Percentiles rank a stretch among this genome's conserved stretches.
phyloP scores from a whole-genome alignment of 2,329 filamentous ascomycete species.

The Fusarium sp. region DNA sequence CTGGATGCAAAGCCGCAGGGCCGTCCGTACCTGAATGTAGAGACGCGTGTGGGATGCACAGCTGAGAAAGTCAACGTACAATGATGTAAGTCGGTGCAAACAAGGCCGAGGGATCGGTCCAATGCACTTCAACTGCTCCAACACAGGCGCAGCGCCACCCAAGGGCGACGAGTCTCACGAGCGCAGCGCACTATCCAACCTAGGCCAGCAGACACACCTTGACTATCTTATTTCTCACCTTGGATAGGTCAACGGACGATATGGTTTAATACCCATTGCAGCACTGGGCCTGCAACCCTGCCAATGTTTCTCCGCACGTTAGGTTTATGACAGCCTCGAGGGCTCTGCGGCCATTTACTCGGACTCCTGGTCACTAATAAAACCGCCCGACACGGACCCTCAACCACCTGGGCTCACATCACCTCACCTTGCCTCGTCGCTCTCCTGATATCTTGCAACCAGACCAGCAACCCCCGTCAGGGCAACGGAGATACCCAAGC shows the following conservation, averaged over 20 bases:
- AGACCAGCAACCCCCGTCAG: constrained; percentile 43
- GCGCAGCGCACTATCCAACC: constrained; percentile 27
- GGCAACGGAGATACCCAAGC: constrained; percentile 46
- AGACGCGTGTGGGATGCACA: constrained; percentile 38
- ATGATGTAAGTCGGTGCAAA: constrained; percentile 50
- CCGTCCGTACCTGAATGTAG: constrained; percentile 31
- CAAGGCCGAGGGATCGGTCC: constrained; percentile 35
- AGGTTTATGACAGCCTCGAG: constrained; percentile 26
- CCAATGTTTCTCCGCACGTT: constrained; percentile 21
- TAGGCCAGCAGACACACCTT: constrained; percentile 43
- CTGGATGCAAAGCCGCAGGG: constrained; percentile 26
- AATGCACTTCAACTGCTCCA: constrained; percentile 16
- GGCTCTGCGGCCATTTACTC: constrained; percentile 30
- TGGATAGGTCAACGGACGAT: constrained; percentile 18
- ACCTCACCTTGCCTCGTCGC: constrained; percentile 49
- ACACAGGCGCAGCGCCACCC: constrained; percentile 31
- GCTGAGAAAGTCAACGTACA: constrained; percentile 36
- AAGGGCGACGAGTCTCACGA: constrained; percentile 40
- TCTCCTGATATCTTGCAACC: constrained; percentile 49
- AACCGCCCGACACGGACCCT: constrained; percentile 45
- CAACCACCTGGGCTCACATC: constrained; percentile 47
- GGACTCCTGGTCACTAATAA: constrained; percentile 38
- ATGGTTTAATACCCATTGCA: constrained; percentile 13
- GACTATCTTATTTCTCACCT: constrained; percentile 21
- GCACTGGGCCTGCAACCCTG: constrained; percentile 23